phyloP scores from a whole-genome alignment of 2,329 filamentous ascomycete genomes.

The Tolypocladium nubicola region DNA sequence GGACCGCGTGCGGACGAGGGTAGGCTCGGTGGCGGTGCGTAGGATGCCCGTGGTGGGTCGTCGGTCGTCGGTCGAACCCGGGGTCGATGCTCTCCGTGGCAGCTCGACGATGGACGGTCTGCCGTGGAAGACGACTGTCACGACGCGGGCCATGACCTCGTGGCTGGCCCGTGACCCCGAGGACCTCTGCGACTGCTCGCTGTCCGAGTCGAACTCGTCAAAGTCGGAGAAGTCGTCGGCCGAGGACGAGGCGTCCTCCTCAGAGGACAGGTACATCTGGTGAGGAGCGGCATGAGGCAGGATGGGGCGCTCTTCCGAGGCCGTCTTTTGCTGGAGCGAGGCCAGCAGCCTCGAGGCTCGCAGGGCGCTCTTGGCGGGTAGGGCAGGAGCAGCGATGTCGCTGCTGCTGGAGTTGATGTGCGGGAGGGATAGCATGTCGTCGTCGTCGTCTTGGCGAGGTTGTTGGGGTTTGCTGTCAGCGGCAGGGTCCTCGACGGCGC shows the following conservation, averaged over 20 bases:
- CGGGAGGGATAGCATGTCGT: conserved; percentile 17
- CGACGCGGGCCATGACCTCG: conserved; percentile 46
- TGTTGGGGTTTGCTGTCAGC: background rate
- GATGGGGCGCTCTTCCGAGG: conserved; percentile 17
- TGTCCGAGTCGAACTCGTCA: conserved; percentile 34
- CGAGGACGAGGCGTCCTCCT: conserved; percentile 54
- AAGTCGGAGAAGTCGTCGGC: conserved; percentile 50
- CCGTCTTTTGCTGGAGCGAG: conserved; percentile 19
- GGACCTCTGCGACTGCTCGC: conserved; percentile 18
- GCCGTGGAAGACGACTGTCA: conserved; percentile 49
- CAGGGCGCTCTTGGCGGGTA: conserved; percentile 40
- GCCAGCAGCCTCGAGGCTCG: conserved; percentile 32
- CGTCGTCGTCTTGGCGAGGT: conserved; percentile 6
- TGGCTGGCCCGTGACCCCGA: conserved; percentile 28
- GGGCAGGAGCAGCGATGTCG: conserved; percentile 25
- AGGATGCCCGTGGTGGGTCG: conserved; percentile 14
- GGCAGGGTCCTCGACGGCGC: background rate
- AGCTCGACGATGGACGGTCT: conserved; percentile 49
- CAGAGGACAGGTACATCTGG: conserved; percentile 53
- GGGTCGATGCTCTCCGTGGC: conserved; percentile 32
- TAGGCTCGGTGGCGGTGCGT: conserved; percentile 20
- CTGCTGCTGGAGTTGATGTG: conserved; percentile 9
- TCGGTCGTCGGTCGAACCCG: conserved; percentile 20
- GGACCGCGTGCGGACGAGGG: conserved; percentile 18
- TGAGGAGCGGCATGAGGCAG: conserved; percentile 36